phyloP scores from a whole-genome alignment of 331 rosid genomes.

The Telfairia occidentalis region DNA sequence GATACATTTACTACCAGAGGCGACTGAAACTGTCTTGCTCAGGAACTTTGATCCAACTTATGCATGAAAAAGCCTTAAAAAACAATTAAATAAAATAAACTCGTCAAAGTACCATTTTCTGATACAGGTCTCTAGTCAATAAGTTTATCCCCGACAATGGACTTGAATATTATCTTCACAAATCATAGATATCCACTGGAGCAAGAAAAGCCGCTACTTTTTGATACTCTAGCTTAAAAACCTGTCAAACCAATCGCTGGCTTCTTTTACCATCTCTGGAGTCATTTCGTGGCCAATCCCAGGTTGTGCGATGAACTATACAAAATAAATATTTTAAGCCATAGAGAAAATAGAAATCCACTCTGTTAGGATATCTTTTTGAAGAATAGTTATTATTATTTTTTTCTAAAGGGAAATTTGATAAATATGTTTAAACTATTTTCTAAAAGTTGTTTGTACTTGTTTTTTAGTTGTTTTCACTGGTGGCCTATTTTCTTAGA shows the following conservation, averaged over 20 bases:
- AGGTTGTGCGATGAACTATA: slow-evolving; percentile 48
- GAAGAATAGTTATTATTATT: neutral
- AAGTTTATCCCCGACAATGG: neutral
- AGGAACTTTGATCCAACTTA: neutral
- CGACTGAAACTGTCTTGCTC: neutral
- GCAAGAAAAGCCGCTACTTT: neutral
- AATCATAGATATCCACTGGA: neutral
- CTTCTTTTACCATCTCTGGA: slow-evolving; percentile 45
- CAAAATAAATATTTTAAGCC: neutral
- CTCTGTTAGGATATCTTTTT: neutral
- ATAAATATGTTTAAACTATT: neutral
- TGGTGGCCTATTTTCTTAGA: neutral
- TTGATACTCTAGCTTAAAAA: slow-evolving; percentile 16
- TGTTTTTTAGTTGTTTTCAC: neutral
- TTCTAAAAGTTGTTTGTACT: neutral
- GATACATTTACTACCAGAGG: no score
- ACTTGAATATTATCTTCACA: neutral
- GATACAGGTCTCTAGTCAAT: neutral
- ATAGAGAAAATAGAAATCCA: neutral
- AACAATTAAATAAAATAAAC: no score
- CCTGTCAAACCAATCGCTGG: slow-evolving; percentile 61
- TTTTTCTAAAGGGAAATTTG: neutral
- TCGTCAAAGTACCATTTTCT: no score
- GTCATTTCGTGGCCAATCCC: slow-evolving; percentile 56
- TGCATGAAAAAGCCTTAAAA: no score